Conservation (phyloP, 371 early-diverging fungal genomes). For the Apophysomyces elegans region DNA sequence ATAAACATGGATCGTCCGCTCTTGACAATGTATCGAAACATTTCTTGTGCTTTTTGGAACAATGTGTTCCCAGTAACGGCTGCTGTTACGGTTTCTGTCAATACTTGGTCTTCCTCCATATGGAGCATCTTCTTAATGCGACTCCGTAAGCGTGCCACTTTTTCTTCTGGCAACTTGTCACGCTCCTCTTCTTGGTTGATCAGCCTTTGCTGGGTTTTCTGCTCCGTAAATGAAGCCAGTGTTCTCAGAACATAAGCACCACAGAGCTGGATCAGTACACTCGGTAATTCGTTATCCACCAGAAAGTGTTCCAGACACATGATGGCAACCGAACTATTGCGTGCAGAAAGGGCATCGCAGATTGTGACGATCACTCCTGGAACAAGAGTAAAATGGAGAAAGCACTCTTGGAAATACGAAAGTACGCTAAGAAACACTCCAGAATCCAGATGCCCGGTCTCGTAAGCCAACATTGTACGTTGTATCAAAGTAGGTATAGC, state of each 20-base stretch:
- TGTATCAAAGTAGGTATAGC: constrained; percentile 42
- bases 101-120: constrained; percentile 23
- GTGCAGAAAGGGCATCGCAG: constrained; percentile 38
- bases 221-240: constrained; percentile 18
- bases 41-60: constrained; percentile 41
- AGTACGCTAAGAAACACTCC: constrained; percentile 31
- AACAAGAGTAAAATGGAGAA: constrained; percentile 35
- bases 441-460: constrained; percentile 24
- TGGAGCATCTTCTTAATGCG: constrained; percentile 21
- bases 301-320: constrained; percentile 24
- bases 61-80: constrained; percentile 37
- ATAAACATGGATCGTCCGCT: constrained; percentile 57
- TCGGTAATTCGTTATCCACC: constrained; percentile 21
- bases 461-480: constrained; percentile 29
- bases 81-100: constrained; percentile 36
- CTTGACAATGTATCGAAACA: constrained; percentile 53
- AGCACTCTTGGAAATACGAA: constrained; percentile 39
- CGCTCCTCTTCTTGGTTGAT: not conserved
- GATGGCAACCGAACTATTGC: constrained; percentile 22
- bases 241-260: constrained; percentile 24
- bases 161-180: not conserved
- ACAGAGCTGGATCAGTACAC: constrained; percentile 22
- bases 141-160: constrained; percentile 1
- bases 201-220: constrained; percentile 16
- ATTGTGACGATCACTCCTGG: constrained; percentile 27